Evolutionary conservation across 148 eudicot genomes (phyloP), one percentile per base, ranked within the genome.

Genomic region (Rhododendron ferrugineum): DNA sequence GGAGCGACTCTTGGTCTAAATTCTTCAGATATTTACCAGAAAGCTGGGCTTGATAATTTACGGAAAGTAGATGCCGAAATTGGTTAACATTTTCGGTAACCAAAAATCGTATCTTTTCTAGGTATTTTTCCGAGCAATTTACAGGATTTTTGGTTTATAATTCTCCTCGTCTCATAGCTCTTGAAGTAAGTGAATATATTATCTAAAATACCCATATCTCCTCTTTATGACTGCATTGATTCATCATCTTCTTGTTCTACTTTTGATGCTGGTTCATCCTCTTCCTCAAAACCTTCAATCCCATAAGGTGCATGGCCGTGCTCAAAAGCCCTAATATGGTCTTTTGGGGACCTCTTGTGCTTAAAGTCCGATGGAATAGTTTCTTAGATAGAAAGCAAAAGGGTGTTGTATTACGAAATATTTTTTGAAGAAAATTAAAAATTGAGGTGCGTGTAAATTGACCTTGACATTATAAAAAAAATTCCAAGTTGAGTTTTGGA

Each of bases 271-370:
- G 93, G 89, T 6, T 93, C 94, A 32, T 92, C 93, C 56, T 90
- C 94, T 79, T 90, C 91, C 42, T 90, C 94, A 28, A 86, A 80
- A 3, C 89, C 90, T 64, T 77, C 84, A 10, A 74, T 46, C 28
- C 89, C 92, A 79, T 78, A 90, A 79, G 88, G 90, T 14, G 88
- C 92, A 79, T 92, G 94, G 34, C 94, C 94, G 70, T 89, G 79
- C 11, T 93, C 94, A 88, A 92, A 92, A 47, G 93, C 94, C 66
- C 88, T 87, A 26, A 92, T 86, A 26, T 92, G 94, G 50, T 92
- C 94, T 84, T 92, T 92, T 11, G 91, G 91, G 2, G 94, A 92
- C 88, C 94, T 88, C 84, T 92, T 92, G 88, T 92, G 94, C 92
- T 92, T 92, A 52, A 92, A 92, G n/a, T n/a, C n/a, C n/a, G n/a